phyloP scores from a whole-genome alignment of 768 basidiomycete species.

The Macrolepiota albuminosa region DNA sequence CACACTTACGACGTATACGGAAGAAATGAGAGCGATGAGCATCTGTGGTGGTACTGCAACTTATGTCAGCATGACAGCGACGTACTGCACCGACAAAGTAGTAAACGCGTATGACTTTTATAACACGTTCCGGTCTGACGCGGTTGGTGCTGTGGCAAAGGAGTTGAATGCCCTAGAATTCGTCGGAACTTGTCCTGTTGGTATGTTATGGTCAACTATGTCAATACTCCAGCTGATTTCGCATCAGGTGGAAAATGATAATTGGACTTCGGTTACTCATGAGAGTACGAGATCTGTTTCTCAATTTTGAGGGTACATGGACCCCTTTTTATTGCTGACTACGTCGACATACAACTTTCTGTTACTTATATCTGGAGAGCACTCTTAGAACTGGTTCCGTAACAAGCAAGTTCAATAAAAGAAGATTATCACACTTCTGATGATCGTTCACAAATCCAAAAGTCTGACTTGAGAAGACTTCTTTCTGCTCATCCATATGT shows the following conservation, averaged over 20 bases:
- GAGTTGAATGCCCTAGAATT: conserved; percentile 3
- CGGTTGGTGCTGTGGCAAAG: background rate
- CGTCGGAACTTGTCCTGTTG: conserved; percentile 8
- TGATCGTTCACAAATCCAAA: too few species aligned
- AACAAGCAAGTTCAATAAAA: too few species aligned
- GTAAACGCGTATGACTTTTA: conserved; percentile 2
- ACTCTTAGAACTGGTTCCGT: too few species aligned
- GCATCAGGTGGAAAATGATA: background rate
- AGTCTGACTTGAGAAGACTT: background rate
- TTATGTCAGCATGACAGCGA: conserved; percentile 7
- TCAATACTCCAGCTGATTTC: background rate
- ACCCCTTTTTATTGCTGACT: background rate
- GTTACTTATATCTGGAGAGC: too few species aligned
- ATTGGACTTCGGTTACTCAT: background rate
- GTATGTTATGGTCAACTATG: background rate
- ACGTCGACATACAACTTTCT: too few species aligned
- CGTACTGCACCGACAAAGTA: conserved; percentile 7
- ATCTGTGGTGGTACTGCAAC: conserved; percentile 12
- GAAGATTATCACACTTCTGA: too few species aligned
- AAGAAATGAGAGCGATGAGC: conserved; percentile 8
- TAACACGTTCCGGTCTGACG: background rate
- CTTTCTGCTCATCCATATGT: too few species aligned
- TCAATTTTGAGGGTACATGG: background rate
- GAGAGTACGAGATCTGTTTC: background rate
- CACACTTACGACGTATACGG: conserved; percentile 3